Evolutionary conservation across 768 basidiomycete genomes (phyloP).

Genomic region (Termitomyces sp.): DNA sequence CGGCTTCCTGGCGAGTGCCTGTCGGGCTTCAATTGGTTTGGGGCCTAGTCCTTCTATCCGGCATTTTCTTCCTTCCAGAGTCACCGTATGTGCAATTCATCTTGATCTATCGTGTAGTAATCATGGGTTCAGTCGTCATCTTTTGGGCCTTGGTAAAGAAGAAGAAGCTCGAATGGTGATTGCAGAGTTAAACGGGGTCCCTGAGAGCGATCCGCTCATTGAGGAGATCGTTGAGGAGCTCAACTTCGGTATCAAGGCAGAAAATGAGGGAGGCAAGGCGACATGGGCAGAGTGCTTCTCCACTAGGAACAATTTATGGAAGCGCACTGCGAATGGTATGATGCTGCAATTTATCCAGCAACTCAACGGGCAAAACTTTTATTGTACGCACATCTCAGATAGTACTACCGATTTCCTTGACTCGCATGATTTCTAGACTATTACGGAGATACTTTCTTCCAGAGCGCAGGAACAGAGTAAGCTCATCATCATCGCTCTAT

Average conservation of each 20-base stretch:
- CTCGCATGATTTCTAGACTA: slow-evolving; percentile 42
- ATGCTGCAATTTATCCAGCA: slow-evolving; percentile 81
- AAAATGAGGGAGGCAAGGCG: slow-evolving; percentile 78
- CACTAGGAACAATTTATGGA: slow-evolving; percentile 59
- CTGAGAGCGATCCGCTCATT: slow-evolving; percentile 51
- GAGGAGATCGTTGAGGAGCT: slow-evolving; percentile 59
- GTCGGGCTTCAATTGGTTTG: slow-evolving; percentile 71
- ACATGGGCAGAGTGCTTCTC: slow-evolving; percentile 80
- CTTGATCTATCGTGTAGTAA: background rate
- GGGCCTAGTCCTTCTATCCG: slow-evolving; percentile 60
- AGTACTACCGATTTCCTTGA: background rate
- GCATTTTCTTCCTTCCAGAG: slow-evolving; percentile 73
- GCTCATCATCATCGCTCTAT: slow-evolving; percentile 9
- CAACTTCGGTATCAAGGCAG: slow-evolving; percentile 55
- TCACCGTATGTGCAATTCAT: slow-evolving; percentile 49
- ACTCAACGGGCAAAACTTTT: slow-evolving; percentile 77
- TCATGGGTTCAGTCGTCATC: slow-evolving; percentile 48
- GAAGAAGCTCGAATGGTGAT: slow-evolving; percentile 58
- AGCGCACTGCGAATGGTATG: slow-evolving; percentile 74
- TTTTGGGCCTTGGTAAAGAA: slow-evolving; percentile 50
- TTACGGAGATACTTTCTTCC: slow-evolving; percentile 78
- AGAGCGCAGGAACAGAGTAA: slow-evolving; percentile 61
- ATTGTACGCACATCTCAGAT: slow-evolving; percentile 37
- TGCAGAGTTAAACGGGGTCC: slow-evolving; percentile 59
- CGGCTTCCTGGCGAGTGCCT: slow-evolving; percentile 69